phyloP scores from a whole-genome alignment of 2,329 filamentous ascomycete species.

The Myriosclerotinia curreyana region DNA sequence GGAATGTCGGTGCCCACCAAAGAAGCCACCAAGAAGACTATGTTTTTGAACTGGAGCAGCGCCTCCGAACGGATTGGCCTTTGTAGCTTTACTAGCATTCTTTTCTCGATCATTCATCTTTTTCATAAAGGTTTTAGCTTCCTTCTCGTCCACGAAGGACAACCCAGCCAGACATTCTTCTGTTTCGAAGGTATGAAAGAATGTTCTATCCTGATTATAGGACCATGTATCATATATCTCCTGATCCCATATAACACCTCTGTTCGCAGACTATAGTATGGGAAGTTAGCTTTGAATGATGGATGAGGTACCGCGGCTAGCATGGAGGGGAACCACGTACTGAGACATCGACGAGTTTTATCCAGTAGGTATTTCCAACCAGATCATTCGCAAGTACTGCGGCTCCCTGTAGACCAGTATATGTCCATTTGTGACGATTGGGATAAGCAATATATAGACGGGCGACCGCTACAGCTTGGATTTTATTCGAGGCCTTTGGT shows the following conservation, averaged over 20 bases:
- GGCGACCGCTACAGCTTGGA: slow-evolving; percentile 90
- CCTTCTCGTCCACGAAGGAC: slow-evolving; percentile 95
- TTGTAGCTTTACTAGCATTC: slow-evolving; percentile 86
- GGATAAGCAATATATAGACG: slow-evolving; percentile 92
- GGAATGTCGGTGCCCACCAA: slow-evolving; percentile 57
- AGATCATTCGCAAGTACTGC: slow-evolving; percentile 88
- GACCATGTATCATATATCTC: slow-evolving; percentile 93
- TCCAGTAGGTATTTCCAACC: slow-evolving; percentile 93
- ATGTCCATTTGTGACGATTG: slow-evolving; percentile 82
- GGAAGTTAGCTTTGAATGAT: slow-evolving; percentile 26
- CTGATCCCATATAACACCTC: slow-evolving; percentile 93
- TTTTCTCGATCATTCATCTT: slow-evolving; percentile 97
- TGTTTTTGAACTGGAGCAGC: slow-evolving; percentile 44
- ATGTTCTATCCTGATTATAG: slow-evolving; percentile 96
- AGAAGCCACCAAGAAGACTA: slow-evolving; percentile 57
- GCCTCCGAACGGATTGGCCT: slow-evolving; percentile 68
- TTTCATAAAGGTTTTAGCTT: slow-evolving; percentile 94
- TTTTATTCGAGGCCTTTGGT: slow-evolving; percentile 94
- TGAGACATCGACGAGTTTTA: slow-evolving; percentile 96
- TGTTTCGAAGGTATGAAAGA: slow-evolving; percentile 96
- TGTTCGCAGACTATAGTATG: slow-evolving; percentile 65
- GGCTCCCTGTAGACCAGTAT: slow-evolving; percentile 89
- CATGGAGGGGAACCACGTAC: slow-evolving; percentile 51
- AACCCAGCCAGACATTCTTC: slow-evolving; percentile 87
- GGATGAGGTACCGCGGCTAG: background rate